Evolutionary conservation across 345 rosid genomes (phyloP).

Genomic region (Camelina hispida): DNA sequence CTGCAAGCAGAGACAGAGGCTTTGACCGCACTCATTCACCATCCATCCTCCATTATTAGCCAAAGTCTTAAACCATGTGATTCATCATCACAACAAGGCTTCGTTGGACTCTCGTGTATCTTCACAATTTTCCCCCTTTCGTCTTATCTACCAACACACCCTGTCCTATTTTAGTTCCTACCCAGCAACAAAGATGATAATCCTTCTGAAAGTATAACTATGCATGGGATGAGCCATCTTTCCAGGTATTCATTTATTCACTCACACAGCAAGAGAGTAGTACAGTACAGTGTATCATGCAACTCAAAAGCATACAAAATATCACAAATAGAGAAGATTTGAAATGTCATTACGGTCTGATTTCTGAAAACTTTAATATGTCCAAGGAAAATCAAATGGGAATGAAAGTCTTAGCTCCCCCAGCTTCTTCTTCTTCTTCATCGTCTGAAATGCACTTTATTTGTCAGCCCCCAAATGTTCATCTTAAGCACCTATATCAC

Average conservation of each 20-base stretch:
- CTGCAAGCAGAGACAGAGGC: slow-evolving; percentile 43
- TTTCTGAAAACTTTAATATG: slow-evolving; percentile 32
- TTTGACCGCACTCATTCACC: slow-evolving; percentile 43
- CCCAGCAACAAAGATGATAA: slow-evolving; percentile 11
- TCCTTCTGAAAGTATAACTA: background rate
- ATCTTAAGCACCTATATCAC: slow-evolving; percentile 27
- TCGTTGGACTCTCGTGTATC: slow-evolving; percentile 35
- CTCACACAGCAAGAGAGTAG: slow-evolving; percentile 19
- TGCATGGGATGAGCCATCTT: slow-evolving; percentile 10
- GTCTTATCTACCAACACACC: background rate
- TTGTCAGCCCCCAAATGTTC: slow-evolving; percentile 21
- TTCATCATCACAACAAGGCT: slow-evolving; percentile 33
- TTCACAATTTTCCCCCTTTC: slow-evolving; percentile 9
- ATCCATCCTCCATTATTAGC: slow-evolving; percentile 36
- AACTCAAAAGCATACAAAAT: slow-evolving; percentile 23
- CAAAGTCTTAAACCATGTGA: slow-evolving; percentile 33
- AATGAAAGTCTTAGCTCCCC: slow-evolving; percentile 3
- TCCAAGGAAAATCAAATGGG: slow-evolving; percentile 34
- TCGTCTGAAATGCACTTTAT: slow-evolving; percentile 36
- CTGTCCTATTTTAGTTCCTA: background rate
- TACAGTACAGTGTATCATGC: slow-evolving; percentile 20
- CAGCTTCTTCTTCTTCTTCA: slow-evolving; percentile 27
- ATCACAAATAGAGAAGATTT: slow-evolving; percentile 24
- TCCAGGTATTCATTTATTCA: slow-evolving; percentile 1
- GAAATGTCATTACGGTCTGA: slow-evolving; percentile 14